Percentiles rank a stretch among this genome's conserved stretches.
These are phyloP conservation scores for Dalbergia oliveri DNA, from an alignment of 306 rosid species.

Conservation along the genomic window DNA sequence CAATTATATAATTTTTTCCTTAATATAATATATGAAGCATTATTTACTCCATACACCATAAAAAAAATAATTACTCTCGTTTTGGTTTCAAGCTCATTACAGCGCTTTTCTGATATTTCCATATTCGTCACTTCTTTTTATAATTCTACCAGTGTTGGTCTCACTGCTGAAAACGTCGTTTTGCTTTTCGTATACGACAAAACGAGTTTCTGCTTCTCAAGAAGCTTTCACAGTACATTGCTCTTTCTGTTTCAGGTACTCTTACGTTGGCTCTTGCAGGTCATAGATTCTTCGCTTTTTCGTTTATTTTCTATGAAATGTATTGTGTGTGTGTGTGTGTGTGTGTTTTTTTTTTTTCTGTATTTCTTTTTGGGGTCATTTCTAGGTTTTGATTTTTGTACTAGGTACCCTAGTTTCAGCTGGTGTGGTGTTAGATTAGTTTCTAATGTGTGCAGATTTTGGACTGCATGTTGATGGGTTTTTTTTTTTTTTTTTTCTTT, in stretches of 20 bases:
- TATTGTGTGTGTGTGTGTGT: not conserved
- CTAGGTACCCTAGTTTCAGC: not conserved
- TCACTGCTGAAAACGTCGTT: not conserved
- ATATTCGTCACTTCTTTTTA: not conserved
- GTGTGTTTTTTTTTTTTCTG: not conserved
- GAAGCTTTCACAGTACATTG: not conserved
- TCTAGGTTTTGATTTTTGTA: constrained; percentile 25
- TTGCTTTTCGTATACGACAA: not conserved
- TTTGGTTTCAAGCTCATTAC: not conserved
- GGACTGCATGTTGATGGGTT: constrained; percentile 22
- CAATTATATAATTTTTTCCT: too few species aligned
- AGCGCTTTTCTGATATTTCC: too few species aligned
- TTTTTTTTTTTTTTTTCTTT: not conserved
- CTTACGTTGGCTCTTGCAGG: not conserved
- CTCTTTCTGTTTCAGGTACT: not conserved
- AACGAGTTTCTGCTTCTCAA: not conserved
- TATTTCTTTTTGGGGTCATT: not conserved
- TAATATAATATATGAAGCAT: too few species aligned
- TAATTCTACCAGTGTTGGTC: not conserved
- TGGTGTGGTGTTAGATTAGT: not conserved
- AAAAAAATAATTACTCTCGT: too few species aligned
- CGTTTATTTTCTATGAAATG: not conserved
- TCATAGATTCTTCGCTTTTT: not conserved
- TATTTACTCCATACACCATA: too few species aligned
- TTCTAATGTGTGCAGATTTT: not conserved